Conservation (phyloP, 1,139 yeast species). For the Geotrichum restrictum region DNA sequence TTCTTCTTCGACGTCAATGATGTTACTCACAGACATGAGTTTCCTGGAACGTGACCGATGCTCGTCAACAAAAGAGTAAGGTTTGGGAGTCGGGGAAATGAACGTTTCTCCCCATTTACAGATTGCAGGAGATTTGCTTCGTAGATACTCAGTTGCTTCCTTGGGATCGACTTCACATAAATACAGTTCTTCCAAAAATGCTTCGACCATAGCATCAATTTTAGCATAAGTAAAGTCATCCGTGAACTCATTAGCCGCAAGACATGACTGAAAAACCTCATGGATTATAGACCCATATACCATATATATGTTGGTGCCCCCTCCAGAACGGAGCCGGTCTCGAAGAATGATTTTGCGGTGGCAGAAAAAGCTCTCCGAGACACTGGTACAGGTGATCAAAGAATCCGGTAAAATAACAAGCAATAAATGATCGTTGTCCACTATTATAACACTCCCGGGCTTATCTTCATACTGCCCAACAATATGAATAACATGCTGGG, state of each 20-base stretch:
- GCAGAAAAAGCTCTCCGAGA: conserved; percentile 74
- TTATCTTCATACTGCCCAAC: conserved; percentile 30
- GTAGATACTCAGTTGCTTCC: conserved; percentile 47
- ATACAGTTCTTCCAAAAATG: conserved; percentile 50
- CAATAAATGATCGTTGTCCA: conserved; percentile 48
- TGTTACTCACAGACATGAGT: conserved; percentile 50
- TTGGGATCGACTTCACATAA: conserved; percentile 53
- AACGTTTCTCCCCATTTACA: conserved; percentile 59
- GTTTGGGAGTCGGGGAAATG: conserved; percentile 33
- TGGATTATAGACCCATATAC: conserved; percentile 79
- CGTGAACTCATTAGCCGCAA: conserved; percentile 46
- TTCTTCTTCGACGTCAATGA: conserved; percentile 82
- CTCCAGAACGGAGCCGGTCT: conserved; percentile 48
- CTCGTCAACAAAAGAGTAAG: conserved; percentile 27
- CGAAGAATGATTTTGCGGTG: conserved; percentile 64
- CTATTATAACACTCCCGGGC: conserved; percentile 41
- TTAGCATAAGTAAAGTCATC: conserved; percentile 44
- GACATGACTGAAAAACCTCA: conserved; percentile 66
- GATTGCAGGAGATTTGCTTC: conserved; percentile 55
- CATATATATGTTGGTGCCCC: conserved; percentile 59
- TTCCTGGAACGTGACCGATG: conserved; percentile 26
- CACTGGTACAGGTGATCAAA: conserved; percentile 75
- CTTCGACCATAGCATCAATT: conserved; percentile 44
- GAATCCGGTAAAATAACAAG: conserved; percentile 81
- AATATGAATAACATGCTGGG: conserved; percentile 39